These are phyloP conservation scores for Hypoxylon crocopeplum DNA, from an alignment of 495 filamentous ascomycete genomes.

Conservation along the genomic window DNA sequence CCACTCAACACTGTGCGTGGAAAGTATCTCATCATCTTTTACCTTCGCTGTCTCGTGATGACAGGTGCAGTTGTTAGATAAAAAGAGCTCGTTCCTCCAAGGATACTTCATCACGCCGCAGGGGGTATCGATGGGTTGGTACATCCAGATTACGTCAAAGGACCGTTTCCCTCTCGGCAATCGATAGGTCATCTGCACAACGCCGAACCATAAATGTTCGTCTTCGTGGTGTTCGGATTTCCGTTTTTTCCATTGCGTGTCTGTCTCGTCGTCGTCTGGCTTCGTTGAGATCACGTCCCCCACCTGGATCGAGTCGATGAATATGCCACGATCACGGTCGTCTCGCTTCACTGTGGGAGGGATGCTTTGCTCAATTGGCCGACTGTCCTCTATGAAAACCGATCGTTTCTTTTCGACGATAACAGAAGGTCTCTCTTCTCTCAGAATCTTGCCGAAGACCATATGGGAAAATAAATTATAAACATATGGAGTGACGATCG, in stretches of 20 bases:
- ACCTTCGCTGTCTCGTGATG: slow-evolving; percentile 48
- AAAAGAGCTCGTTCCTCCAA: slow-evolving; percentile 72
- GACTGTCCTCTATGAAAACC: slow-evolving; percentile 14
- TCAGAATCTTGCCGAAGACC: slow-evolving; percentile 61
- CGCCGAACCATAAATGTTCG: slow-evolving; percentile 66
- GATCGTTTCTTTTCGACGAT: slow-evolving; percentile 11
- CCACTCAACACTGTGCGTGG: slow-evolving; percentile 62
- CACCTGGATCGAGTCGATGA: slow-evolving; percentile 37
- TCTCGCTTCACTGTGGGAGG: slow-evolving; percentile 17
- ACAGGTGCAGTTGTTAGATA: slow-evolving; percentile 80
- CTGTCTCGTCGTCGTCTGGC: slow-evolving; percentile 42
- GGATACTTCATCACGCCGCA: slow-evolving; percentile 70
- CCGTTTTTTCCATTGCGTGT: slow-evolving; percentile 62
- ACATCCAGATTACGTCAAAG: slow-evolving; percentile 75
- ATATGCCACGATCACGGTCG: background rate
- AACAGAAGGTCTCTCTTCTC: slow-evolving; percentile 21
- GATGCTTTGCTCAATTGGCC: slow-evolving; percentile 5
- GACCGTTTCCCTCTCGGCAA: slow-evolving; percentile 39
- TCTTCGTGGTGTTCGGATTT: slow-evolving; percentile 45
- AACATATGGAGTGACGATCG: slow-evolving; percentile 72
- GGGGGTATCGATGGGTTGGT: slow-evolving; percentile 70
- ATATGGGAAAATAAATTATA: slow-evolving; percentile 68
- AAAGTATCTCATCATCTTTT: slow-evolving; percentile 58
- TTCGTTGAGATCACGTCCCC: slow-evolving; percentile 54
- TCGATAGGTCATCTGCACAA: slow-evolving; percentile 63